Evolutionary conservation across 768 basidiomycete genomes (phyloP).

Genomic region (Kwoniella sp.): DNA sequence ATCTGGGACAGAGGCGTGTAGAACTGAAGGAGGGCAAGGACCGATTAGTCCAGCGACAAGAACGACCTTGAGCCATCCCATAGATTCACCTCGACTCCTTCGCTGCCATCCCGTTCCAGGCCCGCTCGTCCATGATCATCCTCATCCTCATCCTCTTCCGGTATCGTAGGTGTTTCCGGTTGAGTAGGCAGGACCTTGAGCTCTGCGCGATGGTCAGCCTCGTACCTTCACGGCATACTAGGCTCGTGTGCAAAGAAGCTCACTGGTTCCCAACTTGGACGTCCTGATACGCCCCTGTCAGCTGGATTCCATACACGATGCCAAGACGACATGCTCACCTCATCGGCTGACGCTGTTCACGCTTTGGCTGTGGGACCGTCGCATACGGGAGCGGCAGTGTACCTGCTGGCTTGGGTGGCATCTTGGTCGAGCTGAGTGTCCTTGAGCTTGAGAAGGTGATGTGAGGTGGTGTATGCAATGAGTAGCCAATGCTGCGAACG

Average conservation of each 20-base stretch:
- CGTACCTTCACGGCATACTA: neutral
- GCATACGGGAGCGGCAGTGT: conserved; percentile 47
- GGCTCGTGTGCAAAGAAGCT: neutral
- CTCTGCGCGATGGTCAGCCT: conserved; percentile 19
- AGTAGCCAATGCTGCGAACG: too few species aligned
- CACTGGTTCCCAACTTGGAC: conserved; percentile 47
- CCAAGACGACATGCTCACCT: conserved; percentile 29
- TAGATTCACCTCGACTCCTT: conserved; percentile 45
- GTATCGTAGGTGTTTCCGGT: conserved; percentile 36
- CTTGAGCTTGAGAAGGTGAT: too few species aligned
- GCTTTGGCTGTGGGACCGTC: conserved; percentile 34
- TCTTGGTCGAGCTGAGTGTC: too few species aligned
- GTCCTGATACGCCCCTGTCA: conserved; percentile 29
- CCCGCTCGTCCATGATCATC: conserved; percentile 24
- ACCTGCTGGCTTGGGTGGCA: conserved; percentile 28
- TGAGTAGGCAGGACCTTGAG: conserved; percentile 49
- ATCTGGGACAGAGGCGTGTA: conserved; percentile 92
- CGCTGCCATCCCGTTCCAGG: conserved; percentile 30
- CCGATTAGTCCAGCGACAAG: neutral
- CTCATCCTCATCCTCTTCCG: conserved; percentile 47
- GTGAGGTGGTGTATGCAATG: too few species aligned
- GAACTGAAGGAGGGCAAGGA: conserved; percentile 55
- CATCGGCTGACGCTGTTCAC: conserved; percentile 48
- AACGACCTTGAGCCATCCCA: neutral
- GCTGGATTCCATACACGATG: neutral